A percentile compares a stretch with the other conserved stretches of the same genome.
Conservation (phyloP, 768 basidiomycete genomes). For the Russula earlei region DNA sequence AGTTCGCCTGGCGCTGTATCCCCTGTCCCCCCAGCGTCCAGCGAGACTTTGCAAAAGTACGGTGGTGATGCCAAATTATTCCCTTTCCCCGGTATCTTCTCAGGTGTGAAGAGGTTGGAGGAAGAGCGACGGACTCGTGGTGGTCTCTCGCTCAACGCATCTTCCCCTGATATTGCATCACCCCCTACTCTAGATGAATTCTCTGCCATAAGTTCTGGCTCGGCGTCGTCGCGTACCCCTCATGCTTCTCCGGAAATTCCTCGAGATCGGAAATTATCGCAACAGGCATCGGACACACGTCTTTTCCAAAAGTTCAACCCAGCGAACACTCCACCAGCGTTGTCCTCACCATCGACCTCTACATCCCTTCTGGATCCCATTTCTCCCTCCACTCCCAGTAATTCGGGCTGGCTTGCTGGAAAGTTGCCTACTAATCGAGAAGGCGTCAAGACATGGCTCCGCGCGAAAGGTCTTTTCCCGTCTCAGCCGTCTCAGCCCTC, state of each 20-base stretch:
- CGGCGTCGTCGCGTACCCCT: constrained; percentile 43
- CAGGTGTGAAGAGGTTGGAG: constrained; percentile 72
- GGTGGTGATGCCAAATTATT: constrained; percentile 64
- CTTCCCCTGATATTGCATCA: constrained; percentile 40
- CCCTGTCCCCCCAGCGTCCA: constrained; percentile 68
- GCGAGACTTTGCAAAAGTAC: constrained; percentile 64
- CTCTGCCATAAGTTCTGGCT: constrained; percentile 33
- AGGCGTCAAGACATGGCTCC: constrained; percentile 76
- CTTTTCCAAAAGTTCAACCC: constrained; percentile 45
- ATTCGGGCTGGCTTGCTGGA: constrained; percentile 28
- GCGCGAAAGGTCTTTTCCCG: constrained; percentile 46
- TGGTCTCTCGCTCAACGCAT: constrained; percentile 39
- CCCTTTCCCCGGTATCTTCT: constrained; percentile 90
- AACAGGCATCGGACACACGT: constrained; percentile 61
- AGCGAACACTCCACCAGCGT: constrained; percentile 29
- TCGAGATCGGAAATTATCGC: constrained; percentile 55
- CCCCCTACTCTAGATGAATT: constrained; percentile 38
- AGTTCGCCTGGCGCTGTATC: constrained; percentile 50
- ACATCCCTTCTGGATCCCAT: constrained; percentile 41
- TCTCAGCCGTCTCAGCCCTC: constrained; percentile 29
- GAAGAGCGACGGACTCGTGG: constrained; percentile 53
- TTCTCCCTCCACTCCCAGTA: constrained; percentile 28
- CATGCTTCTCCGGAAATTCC: constrained; percentile 37
- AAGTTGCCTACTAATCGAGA: constrained; percentile 67
- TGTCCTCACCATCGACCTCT: constrained; percentile 36